These are phyloP conservation scores for Candida ovalis DNA, from an alignment of 805 yeast species.

Conservation along the genomic window DNA sequence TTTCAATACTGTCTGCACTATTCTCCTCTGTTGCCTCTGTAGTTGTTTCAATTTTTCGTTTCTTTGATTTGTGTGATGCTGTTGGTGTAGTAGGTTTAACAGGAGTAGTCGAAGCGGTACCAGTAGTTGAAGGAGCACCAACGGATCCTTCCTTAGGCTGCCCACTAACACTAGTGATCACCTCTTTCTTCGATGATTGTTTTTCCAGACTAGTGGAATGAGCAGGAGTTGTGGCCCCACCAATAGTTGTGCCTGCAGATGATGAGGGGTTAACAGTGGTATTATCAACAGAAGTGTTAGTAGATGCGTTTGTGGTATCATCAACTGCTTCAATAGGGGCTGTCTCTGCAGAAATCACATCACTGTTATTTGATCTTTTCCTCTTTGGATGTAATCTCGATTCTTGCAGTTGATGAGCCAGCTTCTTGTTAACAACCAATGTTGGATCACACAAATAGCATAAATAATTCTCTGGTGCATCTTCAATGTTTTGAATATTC, in stretches of 20 bases:
- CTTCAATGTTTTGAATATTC: constrained; percentile 64
- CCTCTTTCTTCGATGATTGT: neutral
- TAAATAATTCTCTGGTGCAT: constrained; percentile 77
- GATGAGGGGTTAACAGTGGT: neutral
- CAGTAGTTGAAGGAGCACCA: neutral
- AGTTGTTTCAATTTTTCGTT: constrained; percentile 23
- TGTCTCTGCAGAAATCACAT: neutral
- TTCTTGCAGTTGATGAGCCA: constrained; percentile 33
- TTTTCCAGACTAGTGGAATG: neutral
- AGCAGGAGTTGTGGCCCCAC: neutral
- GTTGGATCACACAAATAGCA: constrained; percentile 70
- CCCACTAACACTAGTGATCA: neutral
- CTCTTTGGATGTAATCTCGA: constrained; percentile 32
- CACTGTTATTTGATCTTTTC: constrained; percentile 17
- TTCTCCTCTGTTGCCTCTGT: constrained; percentile 32
- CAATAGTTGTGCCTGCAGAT: neutral
- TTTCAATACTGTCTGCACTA: constrained; percentile 40
- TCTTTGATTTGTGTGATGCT: constrained; percentile 23
- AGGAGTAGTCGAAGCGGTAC: neutral
- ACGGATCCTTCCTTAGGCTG: neutral
- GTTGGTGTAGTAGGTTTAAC: neutral
- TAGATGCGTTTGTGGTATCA: neutral
- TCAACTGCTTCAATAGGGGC: constrained; percentile 3
- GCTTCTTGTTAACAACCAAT: constrained; percentile 39
- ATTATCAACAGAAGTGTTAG: neutral